A percentile compares a stretch with the other conserved stretches of the same genome.
These are phyloP conservation scores for Penicillium sumatraense DNA, from an alignment of 2,329 filamentous ascomycete genomes.

Conservation along the genomic window DNA sequence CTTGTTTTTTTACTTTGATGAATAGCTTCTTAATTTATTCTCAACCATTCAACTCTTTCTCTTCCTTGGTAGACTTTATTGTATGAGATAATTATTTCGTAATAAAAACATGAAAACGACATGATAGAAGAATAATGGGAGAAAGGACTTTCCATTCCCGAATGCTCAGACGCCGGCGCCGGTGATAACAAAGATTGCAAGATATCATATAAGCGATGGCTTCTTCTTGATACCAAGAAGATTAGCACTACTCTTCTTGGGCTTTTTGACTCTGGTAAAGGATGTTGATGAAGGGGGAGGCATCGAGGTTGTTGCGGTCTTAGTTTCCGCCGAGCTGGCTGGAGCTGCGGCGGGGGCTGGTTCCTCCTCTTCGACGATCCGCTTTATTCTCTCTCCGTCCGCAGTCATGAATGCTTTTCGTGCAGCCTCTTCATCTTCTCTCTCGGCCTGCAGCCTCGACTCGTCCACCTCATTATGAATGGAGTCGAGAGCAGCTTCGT, in stretches of 20 bases:
- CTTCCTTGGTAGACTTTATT: constrained; percentile 2
- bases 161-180: constrained; percentile 19
- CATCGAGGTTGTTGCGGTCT: constrained; percentile 22
- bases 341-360: constrained; percentile 26
- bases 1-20: constrained; percentile 12
- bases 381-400: constrained; percentile 58
- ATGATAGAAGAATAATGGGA: background rate
- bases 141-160: background rate
- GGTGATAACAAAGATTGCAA: constrained; percentile 5
- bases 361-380: constrained; percentile 60
- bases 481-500: constrained; percentile 60
- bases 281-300: constrained; percentile 62
- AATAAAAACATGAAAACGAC: background rate
- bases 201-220: constrained; percentile 51
- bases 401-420: constrained; percentile 74
- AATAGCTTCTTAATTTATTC: constrained; percentile 17
- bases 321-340: constrained; percentile 40
- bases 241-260: constrained; percentile 84
- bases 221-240: constrained; percentile 89
- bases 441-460: constrained; percentile 69
- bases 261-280: constrained; percentile 78
- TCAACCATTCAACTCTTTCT: constrained; percentile 11
- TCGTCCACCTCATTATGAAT: constrained; percentile 61
- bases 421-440: constrained; percentile 83
- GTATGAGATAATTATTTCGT: background rate